phyloP scores from a whole-genome alignment of 108 stramenopile species.

The Mayamaea pseudoterrestris region DNA sequence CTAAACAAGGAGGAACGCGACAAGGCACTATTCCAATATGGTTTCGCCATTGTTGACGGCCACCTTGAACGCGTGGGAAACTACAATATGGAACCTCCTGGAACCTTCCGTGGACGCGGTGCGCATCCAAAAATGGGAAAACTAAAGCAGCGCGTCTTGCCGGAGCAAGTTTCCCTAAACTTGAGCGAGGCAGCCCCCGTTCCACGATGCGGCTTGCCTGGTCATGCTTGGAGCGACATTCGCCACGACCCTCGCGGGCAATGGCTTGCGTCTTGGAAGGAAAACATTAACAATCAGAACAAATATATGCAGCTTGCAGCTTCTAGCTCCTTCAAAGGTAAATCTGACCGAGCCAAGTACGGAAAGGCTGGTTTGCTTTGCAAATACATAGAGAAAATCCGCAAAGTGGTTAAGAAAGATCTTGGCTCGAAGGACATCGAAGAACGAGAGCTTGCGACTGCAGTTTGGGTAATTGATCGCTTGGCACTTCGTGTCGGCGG shows the following conservation, averaged over 20 bases:
- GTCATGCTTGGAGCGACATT: slow-evolving; percentile 92
- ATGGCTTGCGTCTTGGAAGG: slow-evolving; percentile 97
- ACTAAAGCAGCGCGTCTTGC: slow-evolving; percentile 83
- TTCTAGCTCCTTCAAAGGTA: slow-evolving; percentile 96
- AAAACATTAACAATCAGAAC: slow-evolving; percentile 88
- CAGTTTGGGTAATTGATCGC: slow-evolving; percentile 99
- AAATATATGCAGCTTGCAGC: slow-evolving; percentile 99
- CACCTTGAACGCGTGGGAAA: slow-evolving; percentile 94
- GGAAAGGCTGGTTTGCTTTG: slow-evolving; percentile 94
- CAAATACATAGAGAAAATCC: slow-evolving; percentile 91
- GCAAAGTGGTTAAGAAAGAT: slow-evolving; percentile 84
- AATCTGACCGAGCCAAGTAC: slow-evolving; percentile 95
- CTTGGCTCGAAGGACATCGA: slow-evolving; percentile 67
- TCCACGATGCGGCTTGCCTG: slow-evolving; percentile 85
- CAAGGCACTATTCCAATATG: slow-evolving; percentile 65
- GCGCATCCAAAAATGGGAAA: slow-evolving; percentile 99
- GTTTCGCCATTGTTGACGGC: slow-evolving; percentile 92
- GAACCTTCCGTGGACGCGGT: slow-evolving; percentile 11
- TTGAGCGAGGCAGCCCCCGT: slow-evolving; percentile 72
- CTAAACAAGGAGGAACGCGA: slow-evolving; percentile 80
- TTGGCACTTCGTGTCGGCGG: slow-evolving; percentile 99
- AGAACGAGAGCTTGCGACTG: slow-evolving; percentile 88
- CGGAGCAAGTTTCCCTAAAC: slow-evolving; percentile 87
- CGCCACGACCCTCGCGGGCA: slow-evolving; percentile 95
- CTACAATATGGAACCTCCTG: slow-evolving; percentile 88